phyloP scores from a whole-genome alignment of 1,284 basidiomycete genomes.

The Leccinum fallax region DNA sequence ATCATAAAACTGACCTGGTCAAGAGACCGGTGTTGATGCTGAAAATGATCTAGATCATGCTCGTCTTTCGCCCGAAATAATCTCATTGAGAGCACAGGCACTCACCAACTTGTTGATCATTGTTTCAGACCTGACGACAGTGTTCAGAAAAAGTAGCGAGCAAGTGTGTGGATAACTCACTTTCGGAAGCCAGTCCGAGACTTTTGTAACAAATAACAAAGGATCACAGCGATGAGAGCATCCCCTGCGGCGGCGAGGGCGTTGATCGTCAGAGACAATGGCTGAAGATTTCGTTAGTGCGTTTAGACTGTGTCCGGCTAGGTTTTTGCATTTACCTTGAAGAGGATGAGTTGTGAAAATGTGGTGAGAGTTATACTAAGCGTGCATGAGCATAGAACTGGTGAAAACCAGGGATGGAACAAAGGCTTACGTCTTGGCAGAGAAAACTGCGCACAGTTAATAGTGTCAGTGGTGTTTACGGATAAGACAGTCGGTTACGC shows the following conservation, averaged over 20 bases:
- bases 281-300: conserved; percentile 17
- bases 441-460: conserved; percentile 36
- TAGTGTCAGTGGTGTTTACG: conserved; percentile 6
- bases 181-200: conserved; percentile 59
- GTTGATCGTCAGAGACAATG: conserved; percentile 56
- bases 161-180: conserved; percentile 28
- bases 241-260: conserved; percentile 57
- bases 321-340: conserved; percentile 24
- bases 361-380: conserved; percentile 39
- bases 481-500: background rate
- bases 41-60: conserved; percentile 43
- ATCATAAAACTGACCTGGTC: conserved; percentile 31
- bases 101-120: conserved; percentile 49
- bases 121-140: conserved; percentile 42
- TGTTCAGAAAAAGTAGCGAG: conserved; percentile 1
- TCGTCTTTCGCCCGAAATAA: background rate
- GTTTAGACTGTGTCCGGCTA: background rate
- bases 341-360: conserved; percentile 39
- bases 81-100: background rate
- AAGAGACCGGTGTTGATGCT: conserved; percentile 51
- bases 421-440: conserved; percentile 40
- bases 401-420: background rate
- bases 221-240: conserved; percentile 52
- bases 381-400: conserved; percentile 3
- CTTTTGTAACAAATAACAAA: conserved; percentile 52